Conservation (phyloP, 2,329 filamentous ascomycete species). For the Pleurostoma richardsiae region DNA sequence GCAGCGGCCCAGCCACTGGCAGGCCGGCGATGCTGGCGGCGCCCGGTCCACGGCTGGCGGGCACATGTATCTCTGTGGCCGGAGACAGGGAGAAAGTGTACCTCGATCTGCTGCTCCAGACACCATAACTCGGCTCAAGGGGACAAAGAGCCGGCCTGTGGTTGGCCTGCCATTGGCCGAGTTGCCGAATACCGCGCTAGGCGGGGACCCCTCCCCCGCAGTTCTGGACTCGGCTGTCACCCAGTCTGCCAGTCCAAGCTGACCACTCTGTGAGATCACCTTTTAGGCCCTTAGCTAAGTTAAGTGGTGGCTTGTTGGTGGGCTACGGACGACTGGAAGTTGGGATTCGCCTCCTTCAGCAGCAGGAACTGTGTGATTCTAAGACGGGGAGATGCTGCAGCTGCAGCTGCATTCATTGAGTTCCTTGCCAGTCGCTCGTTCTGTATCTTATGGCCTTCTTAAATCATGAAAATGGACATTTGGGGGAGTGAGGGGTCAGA, state of each 20-base stretch:
- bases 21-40: no score
- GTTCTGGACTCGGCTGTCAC: background rate
- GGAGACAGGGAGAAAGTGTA: constrained; percentile 6
- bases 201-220: background rate
- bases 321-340: background rate
- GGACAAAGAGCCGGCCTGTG: constrained; percentile 16
- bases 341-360: background rate
- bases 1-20: no score
- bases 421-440: no score
- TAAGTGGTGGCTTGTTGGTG: background rate
- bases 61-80: constrained; percentile 3
- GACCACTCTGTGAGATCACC: no score
- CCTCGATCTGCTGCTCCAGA: constrained; percentile 2
- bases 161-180: constrained; percentile 38
- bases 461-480: background rate
- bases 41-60: background rate
- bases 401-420: no score
- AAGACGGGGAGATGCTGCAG: no score
- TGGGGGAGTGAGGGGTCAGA: background rate
- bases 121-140: constrained; percentile 29
- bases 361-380: no score
- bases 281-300: no score
- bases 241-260: no score
- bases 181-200: constrained; percentile 31
- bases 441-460: no score